Evolutionary conservation across 2,329 filamentous ascomycete species (phyloP).

Genomic region (Emericellopsis cladophorae): DNA sequence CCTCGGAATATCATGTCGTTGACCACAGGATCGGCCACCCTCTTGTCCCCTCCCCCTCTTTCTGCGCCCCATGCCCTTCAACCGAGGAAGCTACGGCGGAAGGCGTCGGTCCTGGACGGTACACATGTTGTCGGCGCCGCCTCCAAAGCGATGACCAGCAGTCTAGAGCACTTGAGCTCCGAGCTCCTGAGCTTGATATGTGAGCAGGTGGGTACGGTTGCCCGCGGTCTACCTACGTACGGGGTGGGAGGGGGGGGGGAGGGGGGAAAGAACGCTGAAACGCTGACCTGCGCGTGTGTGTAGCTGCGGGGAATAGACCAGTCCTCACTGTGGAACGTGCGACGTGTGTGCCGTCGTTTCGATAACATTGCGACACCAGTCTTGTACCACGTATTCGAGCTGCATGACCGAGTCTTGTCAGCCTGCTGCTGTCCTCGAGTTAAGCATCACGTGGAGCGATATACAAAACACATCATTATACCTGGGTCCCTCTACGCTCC

Average conservation of each 20-base stretch:
- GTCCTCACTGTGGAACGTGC: slow-evolving; percentile 17
- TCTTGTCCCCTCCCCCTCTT: background rate
- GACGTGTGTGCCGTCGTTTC: slow-evolving; percentile 25
- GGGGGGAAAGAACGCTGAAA: too few species aligned
- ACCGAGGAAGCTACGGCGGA: slow-evolving; percentile 2
- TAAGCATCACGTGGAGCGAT: slow-evolving; percentile 19
- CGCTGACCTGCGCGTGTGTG: background rate
- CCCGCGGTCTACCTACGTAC: too few species aligned
- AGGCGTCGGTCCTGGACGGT: background rate
- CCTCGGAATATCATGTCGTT: background rate
- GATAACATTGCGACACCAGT: slow-evolving; percentile 28
- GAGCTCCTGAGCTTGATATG: slow-evolving; percentile 29
- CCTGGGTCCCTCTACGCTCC: slow-evolving; percentile 19
- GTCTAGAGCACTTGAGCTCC: slow-evolving; percentile 20
- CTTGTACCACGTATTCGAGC: slow-evolving; percentile 21
- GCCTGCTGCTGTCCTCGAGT: slow-evolving; percentile 16
- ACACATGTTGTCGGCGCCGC: background rate
- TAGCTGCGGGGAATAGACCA: slow-evolving; percentile 26
- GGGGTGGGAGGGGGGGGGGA: too few species aligned
- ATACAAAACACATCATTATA: slow-evolving; percentile 25
- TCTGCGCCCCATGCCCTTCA: slow-evolving; percentile 1
- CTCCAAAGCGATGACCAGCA: slow-evolving; percentile 6
- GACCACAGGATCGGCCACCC: background rate
- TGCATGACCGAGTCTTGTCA: slow-evolving; percentile 24
- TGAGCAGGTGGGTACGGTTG: slow-evolving; percentile 19